phyloP scores from a whole-genome alignment of 139 green algal genomes.

The Auxenochlorella protothecoides region DNA sequence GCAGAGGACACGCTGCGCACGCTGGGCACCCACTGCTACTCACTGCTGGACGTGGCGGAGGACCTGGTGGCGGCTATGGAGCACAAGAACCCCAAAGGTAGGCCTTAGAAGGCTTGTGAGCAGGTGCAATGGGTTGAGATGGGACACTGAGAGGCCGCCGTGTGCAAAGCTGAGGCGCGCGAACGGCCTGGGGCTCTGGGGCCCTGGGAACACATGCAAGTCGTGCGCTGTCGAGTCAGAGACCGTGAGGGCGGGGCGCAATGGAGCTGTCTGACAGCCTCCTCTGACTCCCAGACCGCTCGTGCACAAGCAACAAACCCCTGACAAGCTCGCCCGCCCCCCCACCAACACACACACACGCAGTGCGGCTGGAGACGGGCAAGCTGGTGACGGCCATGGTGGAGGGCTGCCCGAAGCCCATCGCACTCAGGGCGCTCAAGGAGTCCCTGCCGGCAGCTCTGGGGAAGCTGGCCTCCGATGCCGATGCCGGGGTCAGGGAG shows the following conservation, averaged over 20 bases:
- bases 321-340: neutral
- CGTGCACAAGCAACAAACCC: too few relatives aligned
- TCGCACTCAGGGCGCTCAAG: conserved; percentile 13
- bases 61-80: conserved; percentile 44
- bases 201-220: too few relatives aligned
- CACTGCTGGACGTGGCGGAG: conserved; percentile 58
- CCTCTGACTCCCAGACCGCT: neutral
- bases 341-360: neutral
- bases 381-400: conserved; percentile 42
- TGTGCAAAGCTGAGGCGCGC: too few relatives aligned
- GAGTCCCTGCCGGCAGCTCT: conserved; percentile 39
- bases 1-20: conserved; percentile 42
- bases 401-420: conserved; percentile 11
- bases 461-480: conserved; percentile 58
- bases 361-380: conserved; percentile 44
- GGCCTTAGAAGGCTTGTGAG: neutral
- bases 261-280: neutral
- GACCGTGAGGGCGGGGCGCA: too few relatives aligned
- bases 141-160: too few relatives aligned
- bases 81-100: conserved; percentile 76
- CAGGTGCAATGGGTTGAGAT: neutral
- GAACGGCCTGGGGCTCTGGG: too few relatives aligned
- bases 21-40: conserved; percentile 47
- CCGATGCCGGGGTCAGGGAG: conserved; percentile 56
- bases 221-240: too few relatives aligned